Evolutionary conservation across 495 filamentous ascomycete species (phyloP), one percentile per base, ranked within the genome.

Genomic region (Aspergillus diversus): DNA sequence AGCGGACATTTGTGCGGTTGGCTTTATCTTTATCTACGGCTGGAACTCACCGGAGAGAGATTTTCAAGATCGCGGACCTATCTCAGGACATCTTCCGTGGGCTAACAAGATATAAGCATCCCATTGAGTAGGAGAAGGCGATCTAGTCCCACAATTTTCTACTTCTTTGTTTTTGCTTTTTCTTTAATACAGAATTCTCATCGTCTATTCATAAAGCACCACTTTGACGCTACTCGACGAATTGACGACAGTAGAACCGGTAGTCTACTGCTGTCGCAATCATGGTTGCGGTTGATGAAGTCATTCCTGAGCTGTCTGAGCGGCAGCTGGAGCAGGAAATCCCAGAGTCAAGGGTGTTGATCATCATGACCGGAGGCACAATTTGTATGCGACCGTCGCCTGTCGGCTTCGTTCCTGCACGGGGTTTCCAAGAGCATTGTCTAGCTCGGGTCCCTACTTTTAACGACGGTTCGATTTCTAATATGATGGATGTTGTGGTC

Each of bases 361-460:
- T 97, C 63, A 91, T 97, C 76, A 94, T 94, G 84, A 97, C 93
- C 13, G 93, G 95, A 51, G 95, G 95, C 17, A 98, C 95, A 1
- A 98, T 99, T 60, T 97, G 93, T 76, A 99, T 99, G 95, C 84
- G 86, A 69, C 85, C 82, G 12, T 89, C 86, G 4, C 80, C 83
- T 0, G 82, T 86, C 54, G 90, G 87, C 7, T 80, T 90, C 57
- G 74, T 90, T 8, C 90, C 92, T 17, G 90, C 90, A 13, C 80
- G 86, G 69, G 92, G 90, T 0, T 99, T 99, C 69, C 82, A 97
- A 33, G 82, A 96, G 46, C 86, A 86, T 54, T 91, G 91, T 59
- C 88, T 99, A 82, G 88, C 87, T 0, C 91, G 91, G 0, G 82
- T 91, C 57, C 92, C 92, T 2, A 90, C 85, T 2, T 98, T 99